These are phyloP conservation scores for Hymenoscyphus scutula DNA, from an alignment of 2,329 filamentous ascomycete species.

Conservation along the genomic window DNA sequence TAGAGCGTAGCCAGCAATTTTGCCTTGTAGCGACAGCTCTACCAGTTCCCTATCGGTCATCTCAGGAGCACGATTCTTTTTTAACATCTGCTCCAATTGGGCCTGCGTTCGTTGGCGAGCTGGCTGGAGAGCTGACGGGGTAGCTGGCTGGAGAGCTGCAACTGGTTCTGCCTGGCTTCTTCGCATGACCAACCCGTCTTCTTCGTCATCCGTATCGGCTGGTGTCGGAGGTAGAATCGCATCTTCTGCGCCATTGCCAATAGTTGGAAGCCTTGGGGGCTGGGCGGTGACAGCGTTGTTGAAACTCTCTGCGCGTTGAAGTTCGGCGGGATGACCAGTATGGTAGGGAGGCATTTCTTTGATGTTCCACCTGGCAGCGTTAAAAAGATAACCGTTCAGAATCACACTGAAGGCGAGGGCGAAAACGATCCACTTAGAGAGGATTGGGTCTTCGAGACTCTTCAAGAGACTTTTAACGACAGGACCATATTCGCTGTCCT, in stretches of 20 bases:
- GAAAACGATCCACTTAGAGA: conserved; percentile 97
- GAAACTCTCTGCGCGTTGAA: conserved; percentile 64
- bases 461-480: conserved; percentile 89
- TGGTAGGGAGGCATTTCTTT: conserved; percentile 68
- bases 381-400: conserved; percentile 96
- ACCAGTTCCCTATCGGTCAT: conserved; percentile 85
- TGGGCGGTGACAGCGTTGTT: conserved; percentile 51
- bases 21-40: conserved; percentile 79
- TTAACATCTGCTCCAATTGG: conserved; percentile 74
- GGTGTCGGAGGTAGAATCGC: conserved; percentile 49
- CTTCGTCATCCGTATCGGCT: conserved; percentile 60
- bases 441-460: conserved; percentile 89
- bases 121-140: conserved; percentile 20
- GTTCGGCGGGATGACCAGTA: conserved; percentile 58
- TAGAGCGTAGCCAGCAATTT: conserved; percentile 90
- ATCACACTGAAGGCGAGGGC: conserved; percentile 88
- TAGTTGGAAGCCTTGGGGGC: conserved; percentile 24
- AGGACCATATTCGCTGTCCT: conserved; percentile 60
- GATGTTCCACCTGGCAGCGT: conserved; percentile 93
- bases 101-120: conserved; percentile 52
- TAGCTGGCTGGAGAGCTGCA: too few relatives aligned
- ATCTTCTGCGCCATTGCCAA: conserved; percentile 21
- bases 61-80: conserved; percentile 72
- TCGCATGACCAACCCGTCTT: conserved; percentile 39
- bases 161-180: too few relatives aligned